Base-by-base conservation (phyloP, 352 stramenopile genomes). In the Phytophthora meadii region DNA sequence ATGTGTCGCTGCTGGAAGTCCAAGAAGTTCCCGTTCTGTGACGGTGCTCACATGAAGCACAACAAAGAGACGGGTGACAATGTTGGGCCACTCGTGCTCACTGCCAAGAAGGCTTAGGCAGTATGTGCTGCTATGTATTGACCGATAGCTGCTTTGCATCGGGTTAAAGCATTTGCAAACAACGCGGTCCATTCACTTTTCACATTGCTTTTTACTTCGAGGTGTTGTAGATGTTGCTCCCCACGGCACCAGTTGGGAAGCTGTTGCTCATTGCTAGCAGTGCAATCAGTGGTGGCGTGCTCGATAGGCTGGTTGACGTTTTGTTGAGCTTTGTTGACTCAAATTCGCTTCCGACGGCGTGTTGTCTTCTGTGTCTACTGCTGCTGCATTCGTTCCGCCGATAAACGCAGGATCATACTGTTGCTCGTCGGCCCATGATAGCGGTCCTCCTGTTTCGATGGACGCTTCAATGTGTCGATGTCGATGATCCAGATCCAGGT, bases 11-110 rank as follows among this genome's bases (percentile, higher is more conserved):
- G 87, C 75, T 95, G 87, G 87, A 95, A 95, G 74, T 95, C 87
- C 44, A 95, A 95, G 78, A 92, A 89, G 73, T 95, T 95, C 68
- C 87, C 87, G 6, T 82, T 82, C 68, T 95, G 87, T 61, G 87
- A 93, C 47, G 84, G 87, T 27, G 58, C 72, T 48, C 87, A 95
- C 82, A 74, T 84, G 59, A 92, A 95, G 75, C 87, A 95, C 77
- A 95, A 95, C 84, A 93, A 95, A 65, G 79, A 92, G 62, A 93
- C 85, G 40, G 85, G 87, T 25, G 84, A 95, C 67, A 95, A 95
- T 63, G 78, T 92, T 36, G 87, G 85, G 4, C 87, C 87, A 15
- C 76, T 95, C 25, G 79, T 95, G 54, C 72, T 95, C 45, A 81
- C 66, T 9, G 65, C 59, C 27, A 74, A 89, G 74, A 87, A 86